Evolutionary conservation across 2,329 filamentous ascomycete species (phyloP), one percentile per base, ranked within the genome.

Genomic region (Aphanocladium album): DNA sequence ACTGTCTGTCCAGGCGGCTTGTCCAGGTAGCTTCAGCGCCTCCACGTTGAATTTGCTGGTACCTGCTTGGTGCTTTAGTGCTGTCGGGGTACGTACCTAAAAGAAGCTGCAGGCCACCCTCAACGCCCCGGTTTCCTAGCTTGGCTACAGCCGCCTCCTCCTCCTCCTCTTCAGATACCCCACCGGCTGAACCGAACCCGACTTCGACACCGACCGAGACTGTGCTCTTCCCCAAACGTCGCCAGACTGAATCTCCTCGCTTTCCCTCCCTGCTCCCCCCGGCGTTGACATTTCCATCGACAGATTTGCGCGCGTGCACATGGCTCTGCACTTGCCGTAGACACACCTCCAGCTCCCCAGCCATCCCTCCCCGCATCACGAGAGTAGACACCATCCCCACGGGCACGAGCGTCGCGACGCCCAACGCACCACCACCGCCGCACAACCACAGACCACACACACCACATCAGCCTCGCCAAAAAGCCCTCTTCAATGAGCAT

Each of bases 111-210:
- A n/a, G n/a, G n/a, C n/a, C n/a, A n/a, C n/a, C n/a, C n/a, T n/a
- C n/a, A n/a, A 46, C n/a, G n/a, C 14, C 19, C n/a, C 43, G 14
- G 43, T 19, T 23, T 14, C 12, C 5, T 11, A 33, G 25, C 39
- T 45, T 46, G 27, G 53, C 53, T 56, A 56, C 53, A 56, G 53
- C 53, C 30, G 19, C 47, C 30, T 21, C 30, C 25, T 51, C 47
- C 11, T 16, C 23, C 21, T 46, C 43, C 19, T 23, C 12, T 17
- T 46, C 47, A 25, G n/a, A 25, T 16, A 7, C 39, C 30, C 54
- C 54, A 30, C 54, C 21, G 43, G 54, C 54, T 57, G 54, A 57
- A 57, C 52, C 21, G 51, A 54, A 43, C 51, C 51, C 51, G 51
- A 54, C 35, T 27, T 25, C 16, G 51, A 54, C 51, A 54, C 51